Evolutionary conservation across 2,329 filamentous ascomycete species (phyloP).

Genomic region (Myriosclerotinia curreyana): DNA sequence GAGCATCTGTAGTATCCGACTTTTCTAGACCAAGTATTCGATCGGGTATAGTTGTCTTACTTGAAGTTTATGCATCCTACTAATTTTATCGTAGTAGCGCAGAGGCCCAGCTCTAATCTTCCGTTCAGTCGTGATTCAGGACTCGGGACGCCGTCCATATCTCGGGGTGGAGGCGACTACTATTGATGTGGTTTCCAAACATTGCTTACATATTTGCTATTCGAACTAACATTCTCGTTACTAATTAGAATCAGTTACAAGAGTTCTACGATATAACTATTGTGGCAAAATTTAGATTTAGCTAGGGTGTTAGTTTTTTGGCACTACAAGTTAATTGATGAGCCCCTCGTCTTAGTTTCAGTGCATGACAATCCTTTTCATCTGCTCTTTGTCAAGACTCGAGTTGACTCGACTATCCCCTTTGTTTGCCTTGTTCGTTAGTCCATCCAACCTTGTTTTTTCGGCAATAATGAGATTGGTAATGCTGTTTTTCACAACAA

Average conservation of each 20-base stretch:
- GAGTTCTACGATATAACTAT: not conserved
- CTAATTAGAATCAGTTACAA: not conserved
- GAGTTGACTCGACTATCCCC: too few species aligned
- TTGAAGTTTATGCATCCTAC: not conserved
- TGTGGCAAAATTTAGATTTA: not conserved
- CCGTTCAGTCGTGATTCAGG: slow-evolving; percentile 23
- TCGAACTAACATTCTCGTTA: not conserved
- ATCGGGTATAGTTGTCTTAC: slow-evolving; percentile 32
- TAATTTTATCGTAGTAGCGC: slow-evolving; percentile 30
- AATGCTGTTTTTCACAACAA: not conserved
- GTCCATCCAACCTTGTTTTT: not conserved
- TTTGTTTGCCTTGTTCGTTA: not conserved
- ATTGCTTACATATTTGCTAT: slow-evolving; percentile 10
- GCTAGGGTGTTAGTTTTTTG: not conserved
- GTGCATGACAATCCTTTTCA: not conserved
- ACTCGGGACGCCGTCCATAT: slow-evolving; percentile 25
- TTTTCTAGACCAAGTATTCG: slow-evolving; percentile 27
- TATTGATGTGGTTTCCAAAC: not conserved
- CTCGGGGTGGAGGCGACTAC: slow-evolving; percentile 6
- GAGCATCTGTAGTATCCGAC: slow-evolving; percentile 21
- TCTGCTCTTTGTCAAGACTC: not conserved
- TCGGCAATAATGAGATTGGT: not conserved
- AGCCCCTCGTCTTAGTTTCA: not conserved
- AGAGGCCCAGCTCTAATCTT: slow-evolving; percentile 28
- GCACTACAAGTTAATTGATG: not conserved